Evolutionary conservation across 2,329 filamentous ascomycete genomes (phyloP).

Genomic region (Fusarium multiceps): DNA sequence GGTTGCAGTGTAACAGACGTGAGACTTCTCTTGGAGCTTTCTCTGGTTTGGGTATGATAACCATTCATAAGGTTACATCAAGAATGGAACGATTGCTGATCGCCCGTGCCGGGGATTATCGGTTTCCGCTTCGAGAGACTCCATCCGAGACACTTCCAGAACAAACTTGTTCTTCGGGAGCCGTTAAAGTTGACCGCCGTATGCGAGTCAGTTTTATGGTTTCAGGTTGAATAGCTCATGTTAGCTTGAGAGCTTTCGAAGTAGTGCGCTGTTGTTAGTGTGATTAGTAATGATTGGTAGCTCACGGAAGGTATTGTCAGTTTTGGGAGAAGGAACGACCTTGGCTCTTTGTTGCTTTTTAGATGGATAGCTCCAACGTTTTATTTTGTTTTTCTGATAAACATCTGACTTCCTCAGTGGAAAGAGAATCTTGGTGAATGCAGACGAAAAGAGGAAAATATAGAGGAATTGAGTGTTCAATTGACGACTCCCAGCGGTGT

Average conservation of each 20-base stretch:
- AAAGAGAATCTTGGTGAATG: neutral
- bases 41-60: neutral
- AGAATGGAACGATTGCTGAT: neutral
- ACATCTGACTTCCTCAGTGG: neutral
- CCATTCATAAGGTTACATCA: neutral
- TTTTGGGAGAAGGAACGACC: neutral
- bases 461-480: neutral
- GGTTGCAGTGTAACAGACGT: slow-evolving; percentile 7
- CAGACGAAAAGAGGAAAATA: neutral
- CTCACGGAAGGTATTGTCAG: neutral
- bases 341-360: neutral
- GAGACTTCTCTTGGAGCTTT: neutral
- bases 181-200: slow-evolving; percentile 21
- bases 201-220: slow-evolving; percentile 27
- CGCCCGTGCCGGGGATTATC: neutral
- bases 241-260: slow-evolving; percentile 13
- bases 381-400: neutral
- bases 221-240: slow-evolving; percentile 31
- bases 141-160: slow-evolving; percentile 25
- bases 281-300: neutral
- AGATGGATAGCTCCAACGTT: neutral
- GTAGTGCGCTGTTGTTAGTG: neutral
- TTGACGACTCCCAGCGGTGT: neutral
- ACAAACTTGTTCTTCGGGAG: slow-evolving; percentile 2
- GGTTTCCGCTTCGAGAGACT: neutral